These are phyloP conservation scores for Moesziomyces sp. DNA, from an alignment of 1,284 basidiomycete species.

Conservation along the genomic window DNA sequence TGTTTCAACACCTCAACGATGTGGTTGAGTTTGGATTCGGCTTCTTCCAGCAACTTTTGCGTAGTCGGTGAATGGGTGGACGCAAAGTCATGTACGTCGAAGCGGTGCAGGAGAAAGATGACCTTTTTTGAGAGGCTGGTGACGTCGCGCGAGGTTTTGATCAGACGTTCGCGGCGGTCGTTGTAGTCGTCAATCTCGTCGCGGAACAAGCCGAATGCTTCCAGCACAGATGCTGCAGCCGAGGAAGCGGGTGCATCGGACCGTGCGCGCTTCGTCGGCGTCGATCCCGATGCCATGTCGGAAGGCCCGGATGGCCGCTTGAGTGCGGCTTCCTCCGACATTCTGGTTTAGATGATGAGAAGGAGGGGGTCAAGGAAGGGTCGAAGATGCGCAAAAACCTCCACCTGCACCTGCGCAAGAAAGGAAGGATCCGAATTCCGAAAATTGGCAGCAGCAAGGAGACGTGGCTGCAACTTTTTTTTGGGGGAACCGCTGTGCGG, in stretches of 20 bases:
- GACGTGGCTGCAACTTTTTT: no score
- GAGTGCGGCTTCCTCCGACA: no score
- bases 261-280: slow-evolving; percentile 29
- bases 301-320: no score
- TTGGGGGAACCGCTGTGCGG: no score
- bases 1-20: slow-evolving; percentile 76
- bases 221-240: slow-evolving; percentile 4
- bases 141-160: slow-evolving; percentile 82
- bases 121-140: slow-evolving; percentile 93
- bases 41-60: slow-evolving; percentile 72
- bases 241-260: slow-evolving; percentile 12
- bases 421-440: no score
- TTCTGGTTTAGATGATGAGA: no score
- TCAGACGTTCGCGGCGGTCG: slow-evolving; percentile 76
- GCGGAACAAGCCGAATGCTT: slow-evolving; percentile 50
- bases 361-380: no score
- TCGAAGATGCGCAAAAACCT: no score
- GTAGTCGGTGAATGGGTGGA: slow-evolving; percentile 12
- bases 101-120: slow-evolving; percentile 91
- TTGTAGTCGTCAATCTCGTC: slow-evolving; percentile 65
- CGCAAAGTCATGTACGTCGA: slow-evolving; percentile 32
- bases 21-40: slow-evolving; percentile 77
- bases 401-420: no score
- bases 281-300: slow-evolving; percentile 5
- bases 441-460: no score